Evolutionary conservation across 345 rosid species (phyloP).

Genomic region (Rhizophora mangle): DNA sequence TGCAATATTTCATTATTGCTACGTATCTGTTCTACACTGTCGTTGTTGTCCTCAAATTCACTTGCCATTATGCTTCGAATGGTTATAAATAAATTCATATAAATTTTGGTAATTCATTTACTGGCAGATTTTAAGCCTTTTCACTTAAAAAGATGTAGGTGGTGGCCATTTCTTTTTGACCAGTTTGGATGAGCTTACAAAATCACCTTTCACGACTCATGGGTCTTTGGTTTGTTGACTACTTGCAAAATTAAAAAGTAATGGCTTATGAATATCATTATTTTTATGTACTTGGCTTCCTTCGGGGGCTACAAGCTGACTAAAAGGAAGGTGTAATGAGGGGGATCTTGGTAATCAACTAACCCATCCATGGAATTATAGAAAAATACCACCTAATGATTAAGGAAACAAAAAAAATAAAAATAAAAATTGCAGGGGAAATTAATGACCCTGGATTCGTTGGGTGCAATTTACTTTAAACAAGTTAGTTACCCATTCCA

Average conservation of each 20-base stretch:
- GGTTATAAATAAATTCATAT: constrained; percentile 1
- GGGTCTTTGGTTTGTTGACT: too few relatives aligned
- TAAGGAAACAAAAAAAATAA: neutral
- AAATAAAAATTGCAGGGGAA: constrained; percentile 4
- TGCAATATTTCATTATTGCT: constrained; percentile 27
- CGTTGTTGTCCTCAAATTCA: constrained; percentile 14
- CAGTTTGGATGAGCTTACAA: neutral
- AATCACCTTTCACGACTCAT: too few relatives aligned
- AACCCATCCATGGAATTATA: constrained; percentile 18
- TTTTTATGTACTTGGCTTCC: constrained; percentile 22
- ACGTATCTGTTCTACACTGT: constrained; percentile 5
- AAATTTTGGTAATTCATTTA: neutral
- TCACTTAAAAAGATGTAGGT: constrained; percentile 5
- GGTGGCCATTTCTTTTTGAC: constrained; percentile 6
- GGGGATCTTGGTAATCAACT: constrained; percentile 16
- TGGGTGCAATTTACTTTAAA: constrained; percentile 10
- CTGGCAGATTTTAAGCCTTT: neutral
- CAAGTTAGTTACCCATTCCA: neutral
- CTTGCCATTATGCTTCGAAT: constrained; percentile 22
- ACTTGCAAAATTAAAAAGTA: too few relatives aligned
- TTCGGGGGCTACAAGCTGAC: constrained; percentile 30
- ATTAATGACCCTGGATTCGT: constrained; percentile 19
- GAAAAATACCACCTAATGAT: constrained; percentile 9
- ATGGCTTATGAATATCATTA: neutral
- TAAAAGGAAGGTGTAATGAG: constrained; percentile 21